Evolutionary conservation across 768 basidiomycete genomes (phyloP).

Genomic region (Cubamyces sp.): DNA sequence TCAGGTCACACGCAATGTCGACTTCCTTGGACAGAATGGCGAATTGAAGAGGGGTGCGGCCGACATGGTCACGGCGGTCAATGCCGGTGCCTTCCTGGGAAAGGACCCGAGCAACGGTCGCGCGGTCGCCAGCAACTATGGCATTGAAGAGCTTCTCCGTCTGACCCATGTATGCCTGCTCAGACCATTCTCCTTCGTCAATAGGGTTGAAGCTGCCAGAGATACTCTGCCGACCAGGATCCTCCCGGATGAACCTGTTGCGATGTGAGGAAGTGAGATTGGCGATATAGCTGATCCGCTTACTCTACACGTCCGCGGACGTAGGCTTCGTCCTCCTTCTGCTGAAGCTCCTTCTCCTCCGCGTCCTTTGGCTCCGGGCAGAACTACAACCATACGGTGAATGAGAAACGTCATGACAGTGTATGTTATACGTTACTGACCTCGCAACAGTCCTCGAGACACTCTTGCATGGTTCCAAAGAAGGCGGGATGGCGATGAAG

Average conservation of each 20-base stretch:
- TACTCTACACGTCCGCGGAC: slow-evolving; percentile 57
- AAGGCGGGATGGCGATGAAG: slow-evolving; percentile 69
- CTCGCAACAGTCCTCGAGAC: slow-evolving; percentile 66
- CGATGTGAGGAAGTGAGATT: neutral
- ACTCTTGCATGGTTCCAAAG: slow-evolving; percentile 61
- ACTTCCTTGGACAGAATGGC: slow-evolving; percentile 51
- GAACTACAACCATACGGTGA: slow-evolving; percentile 37
- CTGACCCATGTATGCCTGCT: slow-evolving; percentile 59
- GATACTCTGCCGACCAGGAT: slow-evolving; percentile 63
- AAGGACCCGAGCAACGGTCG: slow-evolving; percentile 44
- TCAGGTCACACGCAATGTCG: slow-evolving; percentile 53
- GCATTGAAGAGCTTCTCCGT: slow-evolving; percentile 59
- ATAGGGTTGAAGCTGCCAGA: slow-evolving; percentile 70
- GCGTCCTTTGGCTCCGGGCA: slow-evolving; percentile 60
- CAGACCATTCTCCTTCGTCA: slow-evolving; percentile 68
- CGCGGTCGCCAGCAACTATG: slow-evolving; percentile 51
- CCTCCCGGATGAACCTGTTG: slow-evolving; percentile 57
- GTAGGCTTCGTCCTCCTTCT: slow-evolving; percentile 55
- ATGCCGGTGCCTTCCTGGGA: slow-evolving; percentile 46
- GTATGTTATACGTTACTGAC: slow-evolving; percentile 32
- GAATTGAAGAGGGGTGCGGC: slow-evolving; percentile 61
- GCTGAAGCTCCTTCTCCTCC: slow-evolving; percentile 56
- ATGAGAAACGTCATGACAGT: neutral
- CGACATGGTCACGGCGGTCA: slow-evolving; percentile 62
- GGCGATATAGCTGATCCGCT: slow-evolving; percentile 14